Conservation (phyloP, 2,329 filamentous ascomycete genomes). For the Aureobasidium sp. region DNA sequence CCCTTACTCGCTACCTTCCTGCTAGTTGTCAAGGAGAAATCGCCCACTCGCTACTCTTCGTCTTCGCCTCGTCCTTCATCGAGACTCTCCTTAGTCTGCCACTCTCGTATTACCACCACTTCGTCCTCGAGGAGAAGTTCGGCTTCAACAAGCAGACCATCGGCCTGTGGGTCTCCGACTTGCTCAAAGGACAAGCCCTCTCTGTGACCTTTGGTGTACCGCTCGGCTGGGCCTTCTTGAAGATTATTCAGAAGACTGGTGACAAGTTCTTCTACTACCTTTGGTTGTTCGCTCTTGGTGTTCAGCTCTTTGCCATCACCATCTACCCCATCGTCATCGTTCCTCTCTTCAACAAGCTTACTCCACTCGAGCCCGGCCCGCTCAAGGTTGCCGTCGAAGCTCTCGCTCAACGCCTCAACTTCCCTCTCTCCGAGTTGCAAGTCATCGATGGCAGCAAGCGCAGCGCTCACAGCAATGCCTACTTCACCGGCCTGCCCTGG, state of each 20-base stretch:
- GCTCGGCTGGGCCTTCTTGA: slow-evolving; percentile 82
- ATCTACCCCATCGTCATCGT: slow-evolving; percentile 92
- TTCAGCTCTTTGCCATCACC: slow-evolving; percentile 92
- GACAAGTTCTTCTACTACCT: slow-evolving; percentile 96
- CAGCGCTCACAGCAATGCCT: slow-evolving; percentile 81
- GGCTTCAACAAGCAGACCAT: slow-evolving; percentile 98
- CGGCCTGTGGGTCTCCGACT: slow-evolving; percentile 77
- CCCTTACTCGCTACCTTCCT: slow-evolving; percentile 68
- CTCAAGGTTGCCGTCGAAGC: slow-evolving; percentile 83
- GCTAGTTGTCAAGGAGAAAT: slow-evolving; percentile 82
- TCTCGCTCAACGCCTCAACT: slow-evolving; percentile 74
- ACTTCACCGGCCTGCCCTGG: slow-evolving; percentile 96
- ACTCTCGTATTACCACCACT: slow-evolving; percentile 81
- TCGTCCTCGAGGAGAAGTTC: slow-evolving; percentile 92
- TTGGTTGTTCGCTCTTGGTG: slow-evolving; percentile 81
- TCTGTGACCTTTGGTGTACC: slow-evolving; percentile 73
- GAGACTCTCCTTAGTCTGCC: slow-evolving; percentile 74
- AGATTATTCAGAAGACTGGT: slow-evolving; percentile 90
- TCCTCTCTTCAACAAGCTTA: slow-evolving; percentile 96
- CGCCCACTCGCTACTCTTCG: slow-evolving; percentile 83
- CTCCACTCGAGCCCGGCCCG: slow-evolving; percentile 75
- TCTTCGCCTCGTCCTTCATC: slow-evolving; percentile 76
- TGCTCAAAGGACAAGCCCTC: slow-evolving; percentile 83
- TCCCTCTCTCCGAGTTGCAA: slow-evolving; percentile 85
- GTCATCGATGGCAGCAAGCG: slow-evolving; percentile 91